Conservation (phyloP, 164 flowering plant genomes). For the Liquidambar formosana region DNA sequence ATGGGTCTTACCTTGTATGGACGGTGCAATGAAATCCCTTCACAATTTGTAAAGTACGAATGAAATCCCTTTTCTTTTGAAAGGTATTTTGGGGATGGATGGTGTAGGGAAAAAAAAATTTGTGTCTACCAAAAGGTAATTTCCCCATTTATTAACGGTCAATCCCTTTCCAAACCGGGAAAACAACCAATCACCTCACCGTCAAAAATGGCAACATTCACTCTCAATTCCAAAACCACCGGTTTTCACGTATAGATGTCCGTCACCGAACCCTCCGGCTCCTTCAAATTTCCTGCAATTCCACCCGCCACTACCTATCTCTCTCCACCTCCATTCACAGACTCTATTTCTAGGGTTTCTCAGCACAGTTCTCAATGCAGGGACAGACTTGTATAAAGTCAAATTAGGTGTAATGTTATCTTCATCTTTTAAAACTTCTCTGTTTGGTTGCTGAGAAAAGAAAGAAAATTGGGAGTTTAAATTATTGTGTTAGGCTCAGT, state of each 20-base stretch:
- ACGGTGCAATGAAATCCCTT: too few relatives aligned
- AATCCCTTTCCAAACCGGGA: too few relatives aligned
- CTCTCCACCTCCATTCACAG: neutral
- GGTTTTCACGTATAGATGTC: conserved; percentile 3
- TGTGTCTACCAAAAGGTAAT: too few relatives aligned
- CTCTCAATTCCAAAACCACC: conserved; percentile 2
- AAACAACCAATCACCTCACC: too few relatives aligned
- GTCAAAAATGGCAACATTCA: neutral
- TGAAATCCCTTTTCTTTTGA: too few relatives aligned
- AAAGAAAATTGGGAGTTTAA: too few relatives aligned
- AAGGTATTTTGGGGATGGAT: too few relatives aligned
- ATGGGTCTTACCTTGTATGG: too few relatives aligned
- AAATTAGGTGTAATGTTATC: neutral
- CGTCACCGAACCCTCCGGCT: neutral
- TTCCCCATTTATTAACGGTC: too few relatives aligned
- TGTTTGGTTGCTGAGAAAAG: neutral
- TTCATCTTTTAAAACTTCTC: neutral
- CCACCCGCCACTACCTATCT: neutral
- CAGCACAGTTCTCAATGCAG: neutral
- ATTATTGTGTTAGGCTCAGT: too few relatives aligned
- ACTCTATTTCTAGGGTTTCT: neutral
- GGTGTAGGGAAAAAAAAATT: too few relatives aligned
- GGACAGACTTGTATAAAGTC: neutral
- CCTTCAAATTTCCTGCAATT: neutral
- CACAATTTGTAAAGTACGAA: too few relatives aligned